phyloP scores from a whole-genome alignment of 306 rosid species.

The Vigna reflexopilosa region DNA sequence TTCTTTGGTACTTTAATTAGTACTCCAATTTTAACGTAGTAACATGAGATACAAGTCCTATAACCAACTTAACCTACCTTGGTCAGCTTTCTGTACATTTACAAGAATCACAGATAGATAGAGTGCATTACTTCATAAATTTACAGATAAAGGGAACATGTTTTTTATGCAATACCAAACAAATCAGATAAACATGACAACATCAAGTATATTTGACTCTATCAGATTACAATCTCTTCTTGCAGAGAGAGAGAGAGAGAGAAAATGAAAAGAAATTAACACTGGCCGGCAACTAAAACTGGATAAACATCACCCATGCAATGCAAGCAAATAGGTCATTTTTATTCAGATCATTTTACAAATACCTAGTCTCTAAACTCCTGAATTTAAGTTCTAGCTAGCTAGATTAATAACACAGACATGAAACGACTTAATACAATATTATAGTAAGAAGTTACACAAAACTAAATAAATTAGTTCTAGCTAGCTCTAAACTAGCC shows the following conservation, averaged over 20 bases:
- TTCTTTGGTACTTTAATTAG: background rate
- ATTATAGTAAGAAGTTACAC: conserved; percentile 17
- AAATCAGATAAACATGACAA: conserved; percentile 34
- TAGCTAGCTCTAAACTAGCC: conserved; percentile 22
- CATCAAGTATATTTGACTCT: conserved; percentile 2
- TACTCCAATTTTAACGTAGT: background rate
- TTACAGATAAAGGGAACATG: conserved; percentile 5
- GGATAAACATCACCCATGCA: conserved; percentile 33
- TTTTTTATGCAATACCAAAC: conserved; percentile 21
- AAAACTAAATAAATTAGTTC: background rate
- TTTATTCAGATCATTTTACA: conserved; percentile 49
- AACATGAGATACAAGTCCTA: background rate
- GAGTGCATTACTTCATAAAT: background rate
- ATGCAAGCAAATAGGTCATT: conserved; percentile 6
- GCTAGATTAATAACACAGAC: conserved; percentile 43
- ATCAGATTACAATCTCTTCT: conserved; percentile 2
- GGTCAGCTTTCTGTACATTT: background rate
- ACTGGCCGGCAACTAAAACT: background rate
- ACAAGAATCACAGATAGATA: background rate
- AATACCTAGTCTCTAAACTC: conserved; percentile 31
- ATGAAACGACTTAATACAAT: conserved; percentile 7
- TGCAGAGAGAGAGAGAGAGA: background rate
- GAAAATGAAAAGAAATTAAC: conserved; percentile 19
- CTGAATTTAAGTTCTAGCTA: conserved; percentile 36
- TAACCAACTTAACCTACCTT: background rate